Base-by-base conservation (phyloP, 164 flowering plant species). In the Dillenia turbinata region DNA sequence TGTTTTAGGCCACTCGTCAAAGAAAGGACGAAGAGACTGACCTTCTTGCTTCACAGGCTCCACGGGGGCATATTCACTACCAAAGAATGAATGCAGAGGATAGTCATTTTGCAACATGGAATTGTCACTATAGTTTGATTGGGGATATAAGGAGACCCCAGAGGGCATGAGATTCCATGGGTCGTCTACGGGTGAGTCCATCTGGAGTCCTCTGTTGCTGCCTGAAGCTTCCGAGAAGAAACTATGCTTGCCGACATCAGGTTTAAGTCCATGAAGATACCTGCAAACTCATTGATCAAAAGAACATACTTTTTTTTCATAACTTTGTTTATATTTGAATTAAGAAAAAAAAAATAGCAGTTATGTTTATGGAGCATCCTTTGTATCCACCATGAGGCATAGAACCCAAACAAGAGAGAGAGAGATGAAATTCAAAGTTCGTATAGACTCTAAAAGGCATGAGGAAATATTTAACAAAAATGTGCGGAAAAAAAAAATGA, bases 1-100 rank as follows among this genome's bases (percentile, higher is more conserved):
- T 33, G 80, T 61, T 74, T 82, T 81, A 11, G 94, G 96, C 96
- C 93, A 87, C 73, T 89, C 96, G 52, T 85, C 89, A 62, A 87
- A 87, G 77, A 89, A 87, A 19, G 89, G 93, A 14, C 88, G 91
- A 56, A 89, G 86, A 12, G 88, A 66, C 54, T 84, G 88, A 22
- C 83, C 83, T 57, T 83, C 91, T 57, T 74, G 85, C 58, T 87
- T 85, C 59, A 66, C 78, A n/a, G 83, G 24, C 50, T 76, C 87
- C 2, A 75, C 63, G 0, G 85, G 71, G 16, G 70, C 72, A 40
- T 72, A 77, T 26, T 84, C 88, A 33, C 65, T 72, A 49, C 80
- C 73, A 56, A 83, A 81, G 67, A 87, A 79, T 63, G 88, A 78
- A 70, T 81, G 83, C 57, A 77, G 85, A 2, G 87, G 56, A 53